Evolutionary conservation across 2,329 filamentous ascomycete species (phyloP).

Genomic region (Triangularia setosa): DNA sequence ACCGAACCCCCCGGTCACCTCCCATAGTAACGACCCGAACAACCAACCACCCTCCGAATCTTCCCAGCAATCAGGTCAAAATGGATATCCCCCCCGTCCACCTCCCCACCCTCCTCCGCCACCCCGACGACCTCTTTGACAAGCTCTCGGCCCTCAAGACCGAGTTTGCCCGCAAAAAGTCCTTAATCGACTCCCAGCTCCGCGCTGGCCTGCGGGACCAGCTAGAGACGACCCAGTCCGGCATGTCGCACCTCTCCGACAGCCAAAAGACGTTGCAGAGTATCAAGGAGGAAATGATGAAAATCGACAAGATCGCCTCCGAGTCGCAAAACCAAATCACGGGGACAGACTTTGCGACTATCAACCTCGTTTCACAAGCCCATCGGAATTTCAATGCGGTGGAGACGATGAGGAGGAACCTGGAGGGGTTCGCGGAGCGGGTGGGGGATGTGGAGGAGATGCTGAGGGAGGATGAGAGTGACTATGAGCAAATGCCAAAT

Average conservation of each 20-base stretch:
- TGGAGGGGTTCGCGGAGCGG: constrained; percentile 81
- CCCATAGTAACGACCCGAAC: background rate
- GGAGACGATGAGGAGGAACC: constrained; percentile 85
- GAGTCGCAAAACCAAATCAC: constrained; percentile 93
- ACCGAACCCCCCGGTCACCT: constrained; percentile 1
- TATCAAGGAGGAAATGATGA: constrained; percentile 98
- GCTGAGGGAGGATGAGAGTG: constrained; percentile 76
- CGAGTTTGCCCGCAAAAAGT: constrained; percentile 93
- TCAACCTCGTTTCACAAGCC: constrained; percentile 87
- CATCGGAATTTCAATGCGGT: constrained; percentile 95
- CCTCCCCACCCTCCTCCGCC: constrained; percentile 87
- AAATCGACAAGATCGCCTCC: constrained; percentile 94
- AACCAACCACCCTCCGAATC: background rate
- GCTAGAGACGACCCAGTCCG: constrained; percentile 87
- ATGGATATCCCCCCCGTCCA: constrained; percentile 72
- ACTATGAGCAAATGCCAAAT: constrained; percentile 88
- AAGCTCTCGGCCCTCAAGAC: constrained; percentile 87
- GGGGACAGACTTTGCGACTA: constrained; percentile 85
- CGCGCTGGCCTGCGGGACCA: constrained; percentile 86
- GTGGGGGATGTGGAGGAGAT: constrained; percentile 72
- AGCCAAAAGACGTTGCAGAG: constrained; percentile 87
- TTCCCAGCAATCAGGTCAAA: constrained; percentile 17
- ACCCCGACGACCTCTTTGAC: constrained; percentile 90
- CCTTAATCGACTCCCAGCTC: constrained; percentile 83
- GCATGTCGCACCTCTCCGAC: constrained; percentile 83